Base-by-base conservation (phyloP, 2,329 filamentous ascomycete genomes). In the Hirsutella thompsonii region DNA sequence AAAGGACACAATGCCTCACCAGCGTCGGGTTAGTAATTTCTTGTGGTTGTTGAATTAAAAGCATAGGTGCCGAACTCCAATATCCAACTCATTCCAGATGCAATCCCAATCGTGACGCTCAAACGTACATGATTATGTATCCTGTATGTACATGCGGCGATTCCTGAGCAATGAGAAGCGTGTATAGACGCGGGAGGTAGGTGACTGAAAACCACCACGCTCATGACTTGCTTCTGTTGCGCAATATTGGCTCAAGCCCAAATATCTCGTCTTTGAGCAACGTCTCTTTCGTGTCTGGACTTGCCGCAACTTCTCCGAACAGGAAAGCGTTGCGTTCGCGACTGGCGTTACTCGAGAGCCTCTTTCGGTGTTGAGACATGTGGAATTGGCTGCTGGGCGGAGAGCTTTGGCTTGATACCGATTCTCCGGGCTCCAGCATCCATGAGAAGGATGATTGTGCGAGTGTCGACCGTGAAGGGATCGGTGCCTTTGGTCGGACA, bases 381-480 rank as follows among this genome's bases (percentile, higher is more conserved):
- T 59, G 54, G 5, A 61, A 60, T 18, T 59, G 60, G 29, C 41
- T 48, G 8, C 49, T 37, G 3, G 53, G 44, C 3, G 48, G 23
- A 11, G 49, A 39, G 0, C 52, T 46, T 42, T 55, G 43, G 38
- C 52, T 47, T 33, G 44, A 49, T 10, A 37, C 43, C 0, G 63
- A 56, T 41, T 64, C 54, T 47, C 73, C 70, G 3, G 71, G 72
- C 48, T 79, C 78, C 2, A 88, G 67, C 81, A 88, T 88, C 80
- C 81, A 87, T 1, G 82, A 79, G 56, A 86, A 88, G 4, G 79
- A 82, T 8, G 83, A 86, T 48, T 84, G 81, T 1, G 81, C 80
- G 28, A 87, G 67, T 1, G 71, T 76, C 3, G 81, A 82, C 19
- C 80, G 70, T 18, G 76, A 76, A 0, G 74, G 76, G 14, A 77